Percentiles rank a stretch among this genome's conserved stretches.
phyloP scores from a whole-genome alignment of 768 basidiomycete species.

The Myochromella boudieri region DNA sequence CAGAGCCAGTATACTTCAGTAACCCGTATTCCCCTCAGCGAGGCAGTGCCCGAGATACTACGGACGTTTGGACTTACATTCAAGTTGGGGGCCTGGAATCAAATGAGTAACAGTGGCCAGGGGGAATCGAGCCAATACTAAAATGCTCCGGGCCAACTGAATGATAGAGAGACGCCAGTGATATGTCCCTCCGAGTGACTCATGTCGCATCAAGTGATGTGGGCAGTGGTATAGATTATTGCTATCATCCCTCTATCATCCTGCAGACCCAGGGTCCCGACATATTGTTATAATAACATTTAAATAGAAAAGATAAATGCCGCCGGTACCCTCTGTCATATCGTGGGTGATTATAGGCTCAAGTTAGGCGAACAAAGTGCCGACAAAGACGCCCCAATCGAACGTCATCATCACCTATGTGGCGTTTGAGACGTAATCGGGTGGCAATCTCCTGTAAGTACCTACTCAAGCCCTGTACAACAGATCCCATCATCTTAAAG shows the following conservation, averaged over 20 bases:
- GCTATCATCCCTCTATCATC: too few relatives aligned
- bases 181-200: background rate
- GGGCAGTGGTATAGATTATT: background rate
- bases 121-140: background rate
- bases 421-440: constrained; percentile 1
- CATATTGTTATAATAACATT: too few relatives aligned
- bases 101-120: too few relatives aligned
- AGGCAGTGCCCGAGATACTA: too few relatives aligned
- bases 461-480: background rate
- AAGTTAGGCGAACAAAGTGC: too few relatives aligned
- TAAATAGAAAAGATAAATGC: background rate
- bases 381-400: background rate
- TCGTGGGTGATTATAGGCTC: too few relatives aligned
- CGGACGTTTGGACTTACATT: too few relatives aligned
- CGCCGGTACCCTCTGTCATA: constrained; percentile 1
- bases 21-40: too few relatives aligned
- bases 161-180: background rate
- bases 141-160: background rate
- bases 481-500: constrained; percentile 2
- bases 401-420: background rate
- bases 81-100: too few relatives aligned
- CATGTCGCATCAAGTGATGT: background rate
- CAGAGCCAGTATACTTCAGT: too few relatives aligned
- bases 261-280: too few relatives aligned
- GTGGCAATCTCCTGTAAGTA: background rate